These are phyloP conservation scores for Scheffersomyces coipomensis DNA, from an alignment of 805 yeast species.

Conservation along the genomic window DNA sequence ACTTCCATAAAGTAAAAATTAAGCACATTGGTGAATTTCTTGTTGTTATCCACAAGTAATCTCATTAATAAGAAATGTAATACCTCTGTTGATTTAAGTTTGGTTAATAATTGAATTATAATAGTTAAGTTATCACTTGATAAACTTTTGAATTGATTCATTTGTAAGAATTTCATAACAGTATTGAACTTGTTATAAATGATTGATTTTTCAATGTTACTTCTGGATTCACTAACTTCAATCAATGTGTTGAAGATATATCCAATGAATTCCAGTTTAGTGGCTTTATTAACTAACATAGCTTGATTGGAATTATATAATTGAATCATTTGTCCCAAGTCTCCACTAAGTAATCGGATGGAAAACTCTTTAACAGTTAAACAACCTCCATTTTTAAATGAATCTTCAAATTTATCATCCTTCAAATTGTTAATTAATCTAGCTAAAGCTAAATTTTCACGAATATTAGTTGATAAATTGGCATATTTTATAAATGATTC, in stretches of 20 bases:
- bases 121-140: constrained; percentile 19
- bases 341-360: constrained; percentile 7
- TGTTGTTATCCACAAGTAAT: constrained; percentile 3
- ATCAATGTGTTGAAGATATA: background rate
- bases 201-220: background rate
- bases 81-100: constrained; percentile 16
- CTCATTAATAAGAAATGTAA: constrained; percentile 19
- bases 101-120: constrained; percentile 25
- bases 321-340: constrained; percentile 13
- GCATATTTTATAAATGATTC: constrained; percentile 14
- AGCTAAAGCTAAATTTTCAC: constrained; percentile 16
- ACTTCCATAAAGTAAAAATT: constrained; percentile 33
- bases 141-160: constrained; percentile 15
- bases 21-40: constrained; percentile 14
- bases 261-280: constrained; percentile 8
- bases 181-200: constrained; percentile 13
- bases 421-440: constrained; percentile 18
- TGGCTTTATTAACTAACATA: constrained; percentile 7
- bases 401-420: background rate
- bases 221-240: background rate
- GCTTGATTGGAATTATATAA: constrained; percentile 8
- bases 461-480: constrained; percentile 11
- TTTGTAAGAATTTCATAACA: constrained; percentile 22
- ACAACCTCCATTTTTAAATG: background rate
- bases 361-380: constrained; percentile 1